Conservation (phyloP, 306 rosid genomes). For the Cucurbita maxima region DNA sequence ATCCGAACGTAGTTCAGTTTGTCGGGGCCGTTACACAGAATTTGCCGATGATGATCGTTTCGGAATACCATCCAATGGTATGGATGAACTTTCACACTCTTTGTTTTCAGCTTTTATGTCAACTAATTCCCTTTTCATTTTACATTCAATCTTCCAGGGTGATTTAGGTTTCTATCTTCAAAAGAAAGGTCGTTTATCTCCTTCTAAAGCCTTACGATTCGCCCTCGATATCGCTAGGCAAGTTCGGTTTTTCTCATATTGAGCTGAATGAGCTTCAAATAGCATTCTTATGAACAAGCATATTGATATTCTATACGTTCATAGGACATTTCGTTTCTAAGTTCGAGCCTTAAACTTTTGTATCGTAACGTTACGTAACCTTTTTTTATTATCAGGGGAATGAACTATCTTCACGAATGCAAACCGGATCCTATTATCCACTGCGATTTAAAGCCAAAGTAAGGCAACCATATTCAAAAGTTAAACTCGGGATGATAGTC, state of each 20-base stretch:
- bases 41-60: conserved; percentile 95
- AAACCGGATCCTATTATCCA: conserved; percentile 94
- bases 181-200: conserved; percentile 87
- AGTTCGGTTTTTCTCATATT: conserved; percentile 20
- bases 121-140: not conserved
- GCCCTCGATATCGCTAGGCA: conserved; percentile 92
- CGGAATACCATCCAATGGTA: conserved; percentile 86
- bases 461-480: conserved; percentile 58
- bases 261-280: not conserved
- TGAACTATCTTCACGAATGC: conserved; percentile 98
- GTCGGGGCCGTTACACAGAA: conserved; percentile 99
- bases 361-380: conserved; percentile 10
- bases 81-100: conserved; percentile 8
- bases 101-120: not conserved
- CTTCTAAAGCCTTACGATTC: conserved; percentile 69
- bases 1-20: conserved; percentile 92
- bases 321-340: not conserved
- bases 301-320: not conserved
- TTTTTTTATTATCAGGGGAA: conserved; percentile 67
- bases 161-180: conserved; percentile 73
- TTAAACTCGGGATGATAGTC: conserved; percentile 12
- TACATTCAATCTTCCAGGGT: conserved; percentile 44
- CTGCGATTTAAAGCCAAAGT: conserved; percentile 97
- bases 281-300: not conserved
- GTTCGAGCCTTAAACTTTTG: conserved; percentile 1